Conservation (phyloP, 208 protist genomes). For the Leishmania turanica region DNA sequence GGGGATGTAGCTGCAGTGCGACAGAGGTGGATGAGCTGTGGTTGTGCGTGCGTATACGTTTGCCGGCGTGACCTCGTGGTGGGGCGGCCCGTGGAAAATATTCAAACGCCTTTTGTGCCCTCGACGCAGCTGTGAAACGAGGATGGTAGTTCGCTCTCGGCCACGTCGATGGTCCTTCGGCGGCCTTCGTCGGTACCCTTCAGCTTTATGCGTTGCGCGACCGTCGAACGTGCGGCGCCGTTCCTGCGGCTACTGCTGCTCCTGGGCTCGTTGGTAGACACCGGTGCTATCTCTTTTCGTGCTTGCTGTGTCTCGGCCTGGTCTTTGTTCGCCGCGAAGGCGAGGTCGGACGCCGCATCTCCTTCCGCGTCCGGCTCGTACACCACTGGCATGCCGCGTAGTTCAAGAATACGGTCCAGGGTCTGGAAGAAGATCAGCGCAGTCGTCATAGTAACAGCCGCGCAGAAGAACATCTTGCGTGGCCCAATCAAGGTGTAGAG, state of each 20-base stretch:
- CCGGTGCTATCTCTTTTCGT: not conserved
- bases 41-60: too few relatives aligned
- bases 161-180: not conserved
- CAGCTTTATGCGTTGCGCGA: not conserved
- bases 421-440: constrained; percentile 37
- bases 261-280: not conserved
- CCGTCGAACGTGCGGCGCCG: too few relatives aligned
- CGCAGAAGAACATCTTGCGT: constrained; percentile 48
- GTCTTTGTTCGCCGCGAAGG: not conserved
- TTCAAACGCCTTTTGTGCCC: not conserved
- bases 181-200: not conserved
- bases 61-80: too few relatives aligned
- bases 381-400: constrained; percentile 18
- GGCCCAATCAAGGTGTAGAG: constrained; percentile 52
- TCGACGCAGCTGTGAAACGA: not conserved
- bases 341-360: not conserved
- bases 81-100: too few relatives aligned
- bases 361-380: constrained; percentile 11
- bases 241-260: not conserved
- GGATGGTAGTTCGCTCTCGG: not conserved
- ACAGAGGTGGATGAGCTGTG: too few relatives aligned
- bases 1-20: too few relatives aligned
- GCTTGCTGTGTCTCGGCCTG: too few relatives aligned
- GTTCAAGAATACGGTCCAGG: constrained; percentile 40
- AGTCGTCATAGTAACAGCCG: constrained; percentile 34